These are phyloP conservation scores for Obelidium mucronatum DNA, from an alignment of 192 early-diverging fungal species.

Conservation along the genomic window DNA sequence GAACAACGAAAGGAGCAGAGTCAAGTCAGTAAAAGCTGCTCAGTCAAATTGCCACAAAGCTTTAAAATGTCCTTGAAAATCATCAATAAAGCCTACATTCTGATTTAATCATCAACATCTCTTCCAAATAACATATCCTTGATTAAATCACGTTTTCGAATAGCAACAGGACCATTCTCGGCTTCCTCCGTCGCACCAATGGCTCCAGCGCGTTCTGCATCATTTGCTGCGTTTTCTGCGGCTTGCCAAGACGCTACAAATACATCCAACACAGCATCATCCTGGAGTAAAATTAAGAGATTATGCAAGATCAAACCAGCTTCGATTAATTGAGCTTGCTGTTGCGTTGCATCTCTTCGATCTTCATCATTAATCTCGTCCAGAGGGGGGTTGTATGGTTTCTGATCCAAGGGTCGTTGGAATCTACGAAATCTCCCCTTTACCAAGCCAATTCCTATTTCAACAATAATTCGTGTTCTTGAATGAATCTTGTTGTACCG, in stretches of 20 bases:
- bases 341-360: background rate
- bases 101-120: background rate
- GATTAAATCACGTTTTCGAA: background rate
- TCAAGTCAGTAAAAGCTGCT: background rate
- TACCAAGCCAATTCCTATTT: background rate
- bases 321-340: background rate
- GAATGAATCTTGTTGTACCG: conserved; percentile 7
- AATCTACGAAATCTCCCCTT: conserved; percentile 10
- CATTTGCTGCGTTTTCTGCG: background rate
- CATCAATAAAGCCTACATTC: too few relatives aligned
- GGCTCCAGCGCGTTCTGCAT: background rate
- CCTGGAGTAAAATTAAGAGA: background rate
- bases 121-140: background rate
- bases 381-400: background rate
- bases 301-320: conserved; percentile 5
- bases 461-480: conserved; percentile 5
- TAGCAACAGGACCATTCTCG: conserved; percentile 6
- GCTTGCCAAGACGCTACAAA: background rate
- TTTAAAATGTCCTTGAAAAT: too few relatives aligned
- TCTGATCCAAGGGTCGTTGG: background rate
- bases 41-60: background rate
- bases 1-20: background rate
- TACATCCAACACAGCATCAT: background rate
- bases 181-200: too few relatives aligned
- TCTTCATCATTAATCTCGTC: background rate